phyloP scores from a whole-genome alignment of 176 grass and related monocot species.

The Cymbopogon citratus region DNA sequence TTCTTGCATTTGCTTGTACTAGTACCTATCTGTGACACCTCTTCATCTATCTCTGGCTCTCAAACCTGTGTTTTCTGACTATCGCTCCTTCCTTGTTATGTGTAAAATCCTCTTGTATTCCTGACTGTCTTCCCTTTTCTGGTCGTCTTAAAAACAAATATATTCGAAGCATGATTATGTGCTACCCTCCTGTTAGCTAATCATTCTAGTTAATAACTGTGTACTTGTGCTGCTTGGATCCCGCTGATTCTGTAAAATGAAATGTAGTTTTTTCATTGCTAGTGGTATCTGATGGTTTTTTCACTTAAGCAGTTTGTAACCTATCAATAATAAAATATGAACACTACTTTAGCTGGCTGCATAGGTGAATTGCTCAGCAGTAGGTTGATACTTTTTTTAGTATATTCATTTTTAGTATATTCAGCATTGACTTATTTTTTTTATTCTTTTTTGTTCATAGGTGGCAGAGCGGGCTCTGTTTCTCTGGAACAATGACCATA shows the following conservation, averaged over 20 bases:
- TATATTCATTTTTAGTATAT: neutral
- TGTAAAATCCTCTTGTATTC: neutral
- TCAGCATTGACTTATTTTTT: conserved; percentile 13
- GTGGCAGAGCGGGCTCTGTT: conserved; percentile 94
- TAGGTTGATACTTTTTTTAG: neutral
- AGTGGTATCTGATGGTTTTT: conserved; percentile 10
- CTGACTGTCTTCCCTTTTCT: neutral
- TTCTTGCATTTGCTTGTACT: neutral
- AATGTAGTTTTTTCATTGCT: neutral
- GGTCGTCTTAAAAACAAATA: neutral
- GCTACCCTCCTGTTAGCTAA: neutral
- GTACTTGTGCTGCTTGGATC: neutral
- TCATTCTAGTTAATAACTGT: neutral
- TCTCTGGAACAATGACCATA: conserved; percentile 98
- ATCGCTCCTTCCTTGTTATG: neutral
- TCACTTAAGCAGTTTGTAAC: neutral
- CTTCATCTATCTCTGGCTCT: neutral
- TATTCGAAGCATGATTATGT: neutral
- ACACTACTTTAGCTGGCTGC: neutral
- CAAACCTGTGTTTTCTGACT: neutral
- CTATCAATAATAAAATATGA: neutral
- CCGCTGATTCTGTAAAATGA: neutral
- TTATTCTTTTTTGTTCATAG: conserved; percentile 39
- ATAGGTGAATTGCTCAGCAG: neutral
- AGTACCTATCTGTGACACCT: neutral